Evolutionary conservation across 441 rosid genomes (phyloP).

Genomic region (Croton setiger): DNA sequence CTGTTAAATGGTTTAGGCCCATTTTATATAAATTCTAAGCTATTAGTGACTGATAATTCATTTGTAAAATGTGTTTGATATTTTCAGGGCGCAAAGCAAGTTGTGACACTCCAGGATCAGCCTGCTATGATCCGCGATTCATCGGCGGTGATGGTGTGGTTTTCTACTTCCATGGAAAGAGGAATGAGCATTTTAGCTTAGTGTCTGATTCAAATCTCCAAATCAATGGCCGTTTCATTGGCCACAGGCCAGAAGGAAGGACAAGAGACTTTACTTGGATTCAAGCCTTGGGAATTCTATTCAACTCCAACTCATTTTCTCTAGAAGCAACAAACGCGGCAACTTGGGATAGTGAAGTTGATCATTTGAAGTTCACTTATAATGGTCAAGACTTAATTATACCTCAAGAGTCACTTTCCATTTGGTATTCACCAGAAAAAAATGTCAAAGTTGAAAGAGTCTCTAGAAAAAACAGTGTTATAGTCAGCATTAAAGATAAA

Average conservation of each 20-base stretch:
- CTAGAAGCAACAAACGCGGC: slow-evolving; percentile 55
- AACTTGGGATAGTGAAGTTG: slow-evolving; percentile 49
- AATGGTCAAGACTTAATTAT: slow-evolving; percentile 45
- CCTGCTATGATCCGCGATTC: slow-evolving; percentile 67
- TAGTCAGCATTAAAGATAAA: slow-evolving; percentile 42
- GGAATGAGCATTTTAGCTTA: slow-evolving; percentile 54
- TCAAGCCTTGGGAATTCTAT: slow-evolving; percentile 74
- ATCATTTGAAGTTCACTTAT: slow-evolving; percentile 54
- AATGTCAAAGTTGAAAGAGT: slow-evolving; percentile 57
- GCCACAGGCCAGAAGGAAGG: slow-evolving; percentile 59
- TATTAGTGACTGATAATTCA: not conserved
- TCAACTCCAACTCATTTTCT: slow-evolving; percentile 49
- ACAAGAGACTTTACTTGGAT: slow-evolving; percentile 85
- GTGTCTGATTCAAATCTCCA: slow-evolving; percentile 61
- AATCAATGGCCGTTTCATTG: slow-evolving; percentile 69
- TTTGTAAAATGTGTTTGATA: not conserved
- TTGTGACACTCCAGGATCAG: slow-evolving; percentile 59
- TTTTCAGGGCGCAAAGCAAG: slow-evolving; percentile 44
- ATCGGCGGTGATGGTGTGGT: slow-evolving; percentile 68
- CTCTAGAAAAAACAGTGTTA: slow-evolving; percentile 48
- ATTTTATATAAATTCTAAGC: too few species aligned
- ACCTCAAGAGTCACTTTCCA: slow-evolving; percentile 44
- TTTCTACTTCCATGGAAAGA: slow-evolving; percentile 71
- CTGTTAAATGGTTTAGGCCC: too few species aligned
- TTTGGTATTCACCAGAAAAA: slow-evolving; percentile 48